Evolutionary conservation across 768 basidiomycete genomes (phyloP), one percentile per base, ranked within the genome.

Genomic region (Suillus brevipes): DNA sequence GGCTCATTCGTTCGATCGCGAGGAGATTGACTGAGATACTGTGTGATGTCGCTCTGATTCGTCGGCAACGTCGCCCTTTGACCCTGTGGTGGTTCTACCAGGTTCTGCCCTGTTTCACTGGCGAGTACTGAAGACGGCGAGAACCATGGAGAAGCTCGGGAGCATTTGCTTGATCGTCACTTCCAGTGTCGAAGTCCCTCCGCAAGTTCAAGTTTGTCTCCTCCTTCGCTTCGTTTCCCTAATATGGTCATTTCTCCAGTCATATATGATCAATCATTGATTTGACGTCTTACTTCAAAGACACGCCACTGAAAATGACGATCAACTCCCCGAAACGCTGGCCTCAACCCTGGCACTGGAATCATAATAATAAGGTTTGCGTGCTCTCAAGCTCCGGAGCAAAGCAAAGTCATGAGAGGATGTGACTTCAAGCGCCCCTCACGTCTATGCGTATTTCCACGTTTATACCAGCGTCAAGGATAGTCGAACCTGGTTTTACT

Each of bases 71-170:
- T 59, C 57, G 57, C 57, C 57, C 57, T 59, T 59, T 59, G 38
- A 59, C 57, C 57, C 38, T 59, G 25, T 18, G 18, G 18, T 59
- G 14, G 25, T 42, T 56, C 55, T 56, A 13, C n/a, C n/a, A 47
- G 45, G 45, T 47, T 18, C 52, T 50, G 28, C 57, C 57, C 57
- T 58, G 37, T 58, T 38, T 25, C 37, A 58, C 23, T 59, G 25
- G 57, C 28, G 57, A 59, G 20, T 59, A 59, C 38, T 59, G 57
- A 59, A 59, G 38, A 59, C 16, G 57, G 38, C 23, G 38, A 40
- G 56, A 57, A 57, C 23, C 38, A 40, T 40, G 38, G 38, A 59
- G 57, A 59, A 59, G 57, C 10, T 59, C 57, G 57, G 57, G 25
- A 28, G 57, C 25, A 59, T 59, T 59, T 38, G 18, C 36, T 59